Base-by-base conservation (phyloP, 129 eudicot species). In the Artemisia argyi region DNA sequence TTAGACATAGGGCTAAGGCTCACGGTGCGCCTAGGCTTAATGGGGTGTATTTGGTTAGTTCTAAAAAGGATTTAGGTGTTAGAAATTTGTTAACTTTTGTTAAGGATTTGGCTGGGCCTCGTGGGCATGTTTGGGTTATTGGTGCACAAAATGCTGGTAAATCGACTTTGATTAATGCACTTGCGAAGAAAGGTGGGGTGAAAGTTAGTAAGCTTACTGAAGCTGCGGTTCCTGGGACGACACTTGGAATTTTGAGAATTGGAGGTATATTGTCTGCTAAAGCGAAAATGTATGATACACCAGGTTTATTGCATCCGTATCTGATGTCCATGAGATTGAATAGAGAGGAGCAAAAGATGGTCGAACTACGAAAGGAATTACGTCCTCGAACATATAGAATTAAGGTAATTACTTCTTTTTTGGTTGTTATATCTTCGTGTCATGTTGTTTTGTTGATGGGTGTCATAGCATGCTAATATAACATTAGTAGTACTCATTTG, bases 111-210 rank as follows among this genome's bases (percentile, higher is more conserved):
- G 93, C 97, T 44, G 99, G 99, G 11, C 99, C 99, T 50, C 81
- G 96, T 72, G 99, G 99, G 62, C 85, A 90, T 81, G 97, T 90
- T 11, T 94, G 99, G 99, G 96, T 94, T 56, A 83, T 94, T 51
- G 97, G 99, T 60, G 96, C 99, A 24, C 99, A 94, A 68, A 90
- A 94, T 69, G 99, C 97, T 22, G 99, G 99, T 30, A 94, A 94
- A 51, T 94, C 99, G 1, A 94, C 99, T 1, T 75, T 94, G 81
- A 90, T 94, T 46, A 94, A 94, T 73, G 96, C 93, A 14, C 84
- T 94, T 81, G 89, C 96, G 17, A 94, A 88, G 76, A 94, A 94
- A 80, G 89, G 81, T 66, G 86, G 96, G 9, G 96, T 85, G 53
- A 90, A 85, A 74, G 86, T 84, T 57, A 77, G 86, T 4, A 94